Conservation (phyloP, 2,329 filamentous ascomycete genomes). For the Penicillium sp. region DNA sequence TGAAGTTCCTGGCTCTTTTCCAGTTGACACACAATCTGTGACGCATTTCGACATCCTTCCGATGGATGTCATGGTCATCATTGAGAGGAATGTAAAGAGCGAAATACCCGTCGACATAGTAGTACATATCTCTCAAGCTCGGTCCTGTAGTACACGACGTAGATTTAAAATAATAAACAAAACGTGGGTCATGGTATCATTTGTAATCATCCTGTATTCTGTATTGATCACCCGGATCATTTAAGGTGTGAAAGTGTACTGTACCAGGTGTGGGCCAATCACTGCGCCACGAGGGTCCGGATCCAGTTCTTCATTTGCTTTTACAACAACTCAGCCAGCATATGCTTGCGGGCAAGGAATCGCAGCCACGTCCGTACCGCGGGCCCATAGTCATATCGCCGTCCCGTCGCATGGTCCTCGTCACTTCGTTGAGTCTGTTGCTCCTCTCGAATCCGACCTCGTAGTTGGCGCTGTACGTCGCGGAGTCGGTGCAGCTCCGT, state of each 20-base stretch:
- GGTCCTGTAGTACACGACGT: too few relatives aligned
- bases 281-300: constrained; percentile 19
- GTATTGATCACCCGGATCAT: background rate
- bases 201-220: background rate
- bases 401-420: constrained; percentile 42
- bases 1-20: too few relatives aligned
- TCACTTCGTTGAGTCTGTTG: constrained; percentile 40
- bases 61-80: too few relatives aligned
- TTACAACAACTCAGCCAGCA: constrained; percentile 46
- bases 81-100: too few relatives aligned
- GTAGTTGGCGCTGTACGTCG: constrained; percentile 33
- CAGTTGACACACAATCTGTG: too few relatives aligned
- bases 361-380: constrained; percentile 69
- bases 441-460: constrained; percentile 41
- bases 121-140: too few relatives aligned
- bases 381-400: constrained; percentile 65
- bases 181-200: too few relatives aligned
- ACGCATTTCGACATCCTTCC: too few relatives aligned
- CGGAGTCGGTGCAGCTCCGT: constrained; percentile 36
- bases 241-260: background rate
- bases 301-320: constrained; percentile 4
- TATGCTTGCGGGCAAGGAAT: constrained; percentile 66
- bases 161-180: too few relatives aligned
- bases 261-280: constrained; percentile 15
- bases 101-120: too few relatives aligned